Evolutionary conservation across 768 basidiomycete genomes (phyloP).

Genomic region (Xerocomellus chrysenteron): DNA sequence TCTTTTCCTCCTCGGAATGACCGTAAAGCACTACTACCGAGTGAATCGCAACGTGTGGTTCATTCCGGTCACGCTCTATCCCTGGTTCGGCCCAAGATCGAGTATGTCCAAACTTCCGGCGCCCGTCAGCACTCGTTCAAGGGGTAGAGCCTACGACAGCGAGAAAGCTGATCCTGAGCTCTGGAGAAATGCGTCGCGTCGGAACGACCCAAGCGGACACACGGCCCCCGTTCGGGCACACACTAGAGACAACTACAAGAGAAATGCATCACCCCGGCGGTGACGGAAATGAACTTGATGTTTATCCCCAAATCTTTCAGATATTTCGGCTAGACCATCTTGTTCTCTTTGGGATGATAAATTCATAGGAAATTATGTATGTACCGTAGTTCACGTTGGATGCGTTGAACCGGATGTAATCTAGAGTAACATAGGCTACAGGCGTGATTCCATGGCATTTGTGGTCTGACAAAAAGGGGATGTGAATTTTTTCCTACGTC

Average conservation of each 20-base stretch:
- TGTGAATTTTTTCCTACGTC: too few relatives aligned
- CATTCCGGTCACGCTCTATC: conserved; percentile 65
- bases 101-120: conserved; percentile 40
- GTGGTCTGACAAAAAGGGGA: too few relatives aligned
- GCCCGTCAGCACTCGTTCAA: conserved; percentile 40
- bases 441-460: too few relatives aligned
- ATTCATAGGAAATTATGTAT: conserved; percentile 12
- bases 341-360: conserved; percentile 8
- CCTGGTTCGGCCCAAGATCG: conserved; percentile 60
- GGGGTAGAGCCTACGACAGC: conserved; percentile 29
- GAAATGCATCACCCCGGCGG: conserved; percentile 46
- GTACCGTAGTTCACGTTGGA: conserved; percentile 15
- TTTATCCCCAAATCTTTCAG: conserved; percentile 1
- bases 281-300: conserved; percentile 27
- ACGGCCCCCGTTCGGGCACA: conserved; percentile 28
- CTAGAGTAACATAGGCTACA: conserved; percentile 6
- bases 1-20: conserved; percentile 43
- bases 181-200: conserved; percentile 20
- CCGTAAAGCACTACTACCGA: conserved; percentile 42
- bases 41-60: conserved; percentile 61
- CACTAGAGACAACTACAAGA: conserved; percentile 37
- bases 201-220: conserved; percentile 17
- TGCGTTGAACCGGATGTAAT: conserved; percentile 9
- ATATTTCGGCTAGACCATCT: conserved; percentile 12
- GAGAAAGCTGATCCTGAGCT: conserved; percentile 31